phyloP scores from a whole-genome alignment of 768 basidiomycete species.

The Naganishia vaughanmartiniae region DNA sequence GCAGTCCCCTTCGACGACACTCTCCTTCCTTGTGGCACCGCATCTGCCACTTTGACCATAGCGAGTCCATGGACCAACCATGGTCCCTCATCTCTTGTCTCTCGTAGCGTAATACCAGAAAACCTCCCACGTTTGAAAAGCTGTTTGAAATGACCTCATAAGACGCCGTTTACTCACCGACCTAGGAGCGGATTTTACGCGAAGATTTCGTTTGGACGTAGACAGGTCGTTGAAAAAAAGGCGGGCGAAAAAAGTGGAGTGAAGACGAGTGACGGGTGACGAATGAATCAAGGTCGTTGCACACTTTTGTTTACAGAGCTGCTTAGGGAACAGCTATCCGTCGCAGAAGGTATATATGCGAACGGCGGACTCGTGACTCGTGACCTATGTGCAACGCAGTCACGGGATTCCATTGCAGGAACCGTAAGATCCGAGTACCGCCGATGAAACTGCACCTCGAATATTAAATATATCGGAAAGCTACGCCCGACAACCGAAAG shows the following conservation, averaged over 20 bases:
- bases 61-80: neutral
- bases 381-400: no score
- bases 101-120: neutral
- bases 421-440: neutral
- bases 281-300: no score
- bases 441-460: neutral
- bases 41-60: neutral
- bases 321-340: no score
- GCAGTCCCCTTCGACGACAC: neutral
- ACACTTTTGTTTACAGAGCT: no score
- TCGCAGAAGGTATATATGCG: neutral
- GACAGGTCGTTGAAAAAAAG: neutral
- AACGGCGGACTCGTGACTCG: no score
- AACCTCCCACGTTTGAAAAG: neutral
- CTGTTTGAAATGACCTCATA: slow-evolving; percentile 13
- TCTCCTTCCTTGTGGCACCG: neutral
- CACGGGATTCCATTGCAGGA: neutral
- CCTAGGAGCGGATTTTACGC: neutral
- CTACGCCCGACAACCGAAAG: neutral
- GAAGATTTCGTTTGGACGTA: slow-evolving; percentile 22
- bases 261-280: neutral
- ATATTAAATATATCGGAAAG: neutral
- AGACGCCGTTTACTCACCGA: slow-evolving; percentile 12
- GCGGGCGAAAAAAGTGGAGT: no score
- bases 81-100: neutral